These are phyloP conservation scores for Chlorella sp. DNA, from an alignment of 139 green algal genomes.

Conservation along the genomic window DNA sequence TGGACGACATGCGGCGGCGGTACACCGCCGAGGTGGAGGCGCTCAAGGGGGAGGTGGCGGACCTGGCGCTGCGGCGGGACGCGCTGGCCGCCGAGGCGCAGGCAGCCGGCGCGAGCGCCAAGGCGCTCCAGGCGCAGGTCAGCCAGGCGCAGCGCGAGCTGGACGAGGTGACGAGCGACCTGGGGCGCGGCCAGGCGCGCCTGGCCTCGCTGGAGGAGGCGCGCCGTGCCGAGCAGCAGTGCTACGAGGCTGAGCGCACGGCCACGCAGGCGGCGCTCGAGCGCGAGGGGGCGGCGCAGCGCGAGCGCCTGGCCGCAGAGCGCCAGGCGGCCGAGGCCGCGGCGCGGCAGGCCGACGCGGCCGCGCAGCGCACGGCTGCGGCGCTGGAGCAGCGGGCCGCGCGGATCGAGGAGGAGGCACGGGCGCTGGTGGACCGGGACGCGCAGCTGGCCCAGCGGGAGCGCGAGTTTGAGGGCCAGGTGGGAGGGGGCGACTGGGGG, in stretches of 20 bases:
- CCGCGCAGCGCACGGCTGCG: conserved; percentile 8
- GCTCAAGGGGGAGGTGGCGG: conserved; percentile 30
- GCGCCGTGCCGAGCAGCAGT: conserved; percentile 20
- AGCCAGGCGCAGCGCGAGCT: conserved; percentile 22
- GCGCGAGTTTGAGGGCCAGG: conserved; percentile 39
- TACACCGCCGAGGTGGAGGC: conserved; percentile 45
- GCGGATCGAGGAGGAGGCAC: conserved; percentile 27
- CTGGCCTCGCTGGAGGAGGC: conserved; percentile 28
- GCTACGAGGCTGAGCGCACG: conserved; percentile 20
- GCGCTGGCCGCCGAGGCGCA: conserved; percentile 21
- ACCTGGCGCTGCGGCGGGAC: conserved; percentile 26
- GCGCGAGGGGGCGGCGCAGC: conserved; percentile 1
- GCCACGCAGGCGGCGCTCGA: neutral
- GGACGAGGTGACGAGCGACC: conserved; percentile 1
- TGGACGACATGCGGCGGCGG: conserved; percentile 40
- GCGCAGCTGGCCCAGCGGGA: conserved; percentile 36
- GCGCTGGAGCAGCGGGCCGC: conserved; percentile 16
- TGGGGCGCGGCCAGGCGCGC: conserved; percentile 30
- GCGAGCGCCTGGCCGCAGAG: conserved; percentile 6
- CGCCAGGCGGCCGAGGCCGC: neutral
- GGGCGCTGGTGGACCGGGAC: conserved; percentile 36
- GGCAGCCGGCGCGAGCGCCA: neutral
- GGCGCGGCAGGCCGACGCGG: conserved; percentile 7
- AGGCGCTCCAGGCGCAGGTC: conserved; percentile 4
- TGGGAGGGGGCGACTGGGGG: neutral